Conservation (phyloP, 202 grass and related monocot genomes). For the Cymbopogon flexuosus region DNA sequence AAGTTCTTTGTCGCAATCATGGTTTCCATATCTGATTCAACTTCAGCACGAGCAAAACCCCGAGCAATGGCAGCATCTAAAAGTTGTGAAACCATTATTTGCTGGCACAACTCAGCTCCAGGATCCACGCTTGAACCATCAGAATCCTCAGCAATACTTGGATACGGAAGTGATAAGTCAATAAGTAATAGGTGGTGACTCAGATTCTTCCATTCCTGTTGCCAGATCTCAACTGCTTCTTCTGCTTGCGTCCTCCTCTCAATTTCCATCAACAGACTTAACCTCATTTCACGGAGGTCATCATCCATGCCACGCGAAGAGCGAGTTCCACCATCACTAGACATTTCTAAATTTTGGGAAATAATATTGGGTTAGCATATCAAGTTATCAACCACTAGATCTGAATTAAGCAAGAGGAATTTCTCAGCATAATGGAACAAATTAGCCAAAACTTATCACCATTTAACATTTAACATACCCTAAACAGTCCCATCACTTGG, state of each 20-base stretch:
- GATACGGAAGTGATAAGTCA: slow-evolving; percentile 50
- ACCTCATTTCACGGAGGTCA: slow-evolving; percentile 68
- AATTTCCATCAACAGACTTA: slow-evolving; percentile 74
- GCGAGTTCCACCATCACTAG: slow-evolving; percentile 57
- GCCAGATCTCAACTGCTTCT: slow-evolving; percentile 62
- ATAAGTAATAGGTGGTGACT: slow-evolving; percentile 59
- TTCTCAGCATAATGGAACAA: background rate
- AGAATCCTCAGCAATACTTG: slow-evolving; percentile 34
- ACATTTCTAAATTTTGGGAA: slow-evolving; percentile 60
- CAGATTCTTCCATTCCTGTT: slow-evolving; percentile 63
- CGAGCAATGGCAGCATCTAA: slow-evolving; percentile 55
- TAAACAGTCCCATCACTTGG: background rate
- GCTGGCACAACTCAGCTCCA: slow-evolving; percentile 63
- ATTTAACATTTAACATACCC: background rate
- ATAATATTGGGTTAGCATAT: slow-evolving; percentile 12
- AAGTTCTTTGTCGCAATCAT: slow-evolving; percentile 75
- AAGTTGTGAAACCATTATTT: slow-evolving; percentile 68
- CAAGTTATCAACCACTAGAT: background rate
- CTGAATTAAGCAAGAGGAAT: background rate
- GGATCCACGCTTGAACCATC: slow-evolving; percentile 52
- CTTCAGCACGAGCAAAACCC: slow-evolving; percentile 56
- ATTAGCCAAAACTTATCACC: background rate
- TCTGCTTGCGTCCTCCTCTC: slow-evolving; percentile 77
- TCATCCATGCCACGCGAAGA: slow-evolving; percentile 53
- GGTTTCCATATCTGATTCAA: slow-evolving; percentile 64